Evolutionary conservation across 768 basidiomycete genomes (phyloP), one percentile per base, ranked within the genome.

Genomic region (Clavulina sp.): DNA sequence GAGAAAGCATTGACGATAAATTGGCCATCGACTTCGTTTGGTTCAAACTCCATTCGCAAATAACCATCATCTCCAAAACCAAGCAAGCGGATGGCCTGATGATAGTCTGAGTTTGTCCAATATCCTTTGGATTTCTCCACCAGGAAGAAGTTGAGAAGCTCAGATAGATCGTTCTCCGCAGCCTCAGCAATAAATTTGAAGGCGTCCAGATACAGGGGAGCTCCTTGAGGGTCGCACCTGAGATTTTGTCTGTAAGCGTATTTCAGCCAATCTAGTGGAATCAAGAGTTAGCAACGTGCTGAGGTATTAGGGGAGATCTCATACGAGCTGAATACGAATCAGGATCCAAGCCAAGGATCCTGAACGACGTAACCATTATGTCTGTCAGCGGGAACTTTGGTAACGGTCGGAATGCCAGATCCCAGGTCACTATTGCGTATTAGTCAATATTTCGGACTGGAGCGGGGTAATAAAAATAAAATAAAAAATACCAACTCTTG

Each of bases 231-330:
- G 59, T 87, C 78, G 63, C 86, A 89, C 54, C 84, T 80, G 60
- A 77, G 81, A 63, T 88, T 84, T 0, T 83, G 79, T 51, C 79
- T 64, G 59, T 88, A 89, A 1, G 78, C 84, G 61, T 84, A 87
- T n/a, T 68, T 68, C 50, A 89, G 70, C 9, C 84, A 67, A 23
- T 81, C 85, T 88, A 57, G 19, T 26, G 31, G 23, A 4, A 16
- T 34, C 28, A 38, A 13, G 36, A 41, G 44, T 43, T 54, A 19
- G 54, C 32, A 16, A 13, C 55, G 32, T 48, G 46, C 44, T 41
- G 56, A 16, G 24, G 46, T 50, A 48, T 36, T 28, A 48, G 41
- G 18, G 19, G 28, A 1, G 19, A 21, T 52, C 31, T n/a, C n/a
- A n/a, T n/a, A n/a, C n/a, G n/a, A n/a, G n/a, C n/a, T n/a, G n/a